Conservation (phyloP, 352 stramenopile species). For the Globisporangium cystogenes region DNA sequence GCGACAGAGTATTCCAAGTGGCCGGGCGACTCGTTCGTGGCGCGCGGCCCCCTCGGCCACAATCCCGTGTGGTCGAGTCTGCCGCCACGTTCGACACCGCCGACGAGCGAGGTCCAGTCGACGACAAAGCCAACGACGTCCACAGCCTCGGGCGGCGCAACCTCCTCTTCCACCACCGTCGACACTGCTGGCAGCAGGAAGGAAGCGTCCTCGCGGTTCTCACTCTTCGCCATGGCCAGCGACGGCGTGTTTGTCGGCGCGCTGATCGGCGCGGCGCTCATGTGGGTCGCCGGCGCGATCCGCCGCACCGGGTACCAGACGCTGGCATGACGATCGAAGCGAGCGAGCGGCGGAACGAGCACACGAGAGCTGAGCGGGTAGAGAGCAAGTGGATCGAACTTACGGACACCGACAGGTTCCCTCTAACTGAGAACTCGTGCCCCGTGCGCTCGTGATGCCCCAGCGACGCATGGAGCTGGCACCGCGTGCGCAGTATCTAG, state of each 20-base stretch:
- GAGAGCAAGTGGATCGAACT: conserved; percentile 1
- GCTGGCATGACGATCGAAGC: conserved; percentile 10
- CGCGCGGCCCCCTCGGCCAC: conserved; percentile 16
- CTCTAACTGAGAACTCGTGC: background rate
- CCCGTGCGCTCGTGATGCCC: background rate
- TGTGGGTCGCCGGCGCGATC: conserved; percentile 25
- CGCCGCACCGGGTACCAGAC: conserved; percentile 25
- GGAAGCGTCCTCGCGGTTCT: background rate
- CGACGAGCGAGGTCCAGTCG: background rate
- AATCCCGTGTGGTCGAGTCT: conserved; percentile 5
- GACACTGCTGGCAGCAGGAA: background rate
- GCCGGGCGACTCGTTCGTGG: conserved; percentile 33
- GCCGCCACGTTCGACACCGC: background rate
- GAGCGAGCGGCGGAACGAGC: background rate
- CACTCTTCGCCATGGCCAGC: too few relatives aligned
- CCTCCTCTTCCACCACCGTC: background rate
- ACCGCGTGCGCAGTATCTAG: background rate
- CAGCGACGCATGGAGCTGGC: too few relatives aligned
- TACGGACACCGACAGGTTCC: background rate
- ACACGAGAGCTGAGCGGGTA: background rate
- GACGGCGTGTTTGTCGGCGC: conserved; percentile 9
- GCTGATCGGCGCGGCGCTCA: conserved; percentile 17
- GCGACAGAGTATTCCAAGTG: conserved; percentile 34
- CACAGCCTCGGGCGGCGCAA: too few relatives aligned
- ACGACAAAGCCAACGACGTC: background rate